Evolutionary conservation across 352 stramenopile species (phyloP), one percentile per base, ranked within the genome.

Genomic region (Peronospora farinosa): DNA sequence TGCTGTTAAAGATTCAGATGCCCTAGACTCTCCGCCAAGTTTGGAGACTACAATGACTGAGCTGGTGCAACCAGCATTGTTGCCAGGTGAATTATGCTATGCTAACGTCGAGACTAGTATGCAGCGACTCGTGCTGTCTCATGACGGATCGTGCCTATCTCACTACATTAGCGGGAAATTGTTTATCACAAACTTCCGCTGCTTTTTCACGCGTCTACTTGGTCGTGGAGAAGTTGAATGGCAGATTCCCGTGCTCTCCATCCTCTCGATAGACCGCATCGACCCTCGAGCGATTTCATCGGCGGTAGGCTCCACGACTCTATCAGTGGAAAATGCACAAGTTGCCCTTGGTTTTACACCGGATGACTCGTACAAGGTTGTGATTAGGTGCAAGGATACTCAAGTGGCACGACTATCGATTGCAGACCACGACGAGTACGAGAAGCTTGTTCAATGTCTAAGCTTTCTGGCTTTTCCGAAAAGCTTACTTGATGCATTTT

Each of bases 151-250:
- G 11, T 89, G 78, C 17, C 42, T 82, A 16, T 65, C 74, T 32
- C 77, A 88, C 40, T 87, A 86, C 40, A 72, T 88, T 35, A 78
- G 66, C 25, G 82, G 82, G 2, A 86, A 84, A 41, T 65, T 93
- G 41, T 91, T 79, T 40, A 76, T 93, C 33, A 91, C 78, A 10
- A 93, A 86, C 54, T 93, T 91, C 40, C 79, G 82, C 7, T 93
- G 82, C 35, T 67, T 88, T 25, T 93, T 91, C 59, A 83, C 66
- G 13, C 67, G 67, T 8, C 17, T 85, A 7, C 53, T 87, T 12
- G 72, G 58, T 25, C 53, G 47, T 17, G 61, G 62, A 12, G 69
- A 80, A 28, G 72, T 90, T 16, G 75, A 83, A 27, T 90, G 78
- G 82, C 78, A 92, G 17, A 63, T 89, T 5, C 78, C 82, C 0